These are phyloP conservation scores for Pseudozyma tsukubaensis DNA, from an alignment of 1,284 basidiomycete genomes.

Conservation along the genomic window DNA sequence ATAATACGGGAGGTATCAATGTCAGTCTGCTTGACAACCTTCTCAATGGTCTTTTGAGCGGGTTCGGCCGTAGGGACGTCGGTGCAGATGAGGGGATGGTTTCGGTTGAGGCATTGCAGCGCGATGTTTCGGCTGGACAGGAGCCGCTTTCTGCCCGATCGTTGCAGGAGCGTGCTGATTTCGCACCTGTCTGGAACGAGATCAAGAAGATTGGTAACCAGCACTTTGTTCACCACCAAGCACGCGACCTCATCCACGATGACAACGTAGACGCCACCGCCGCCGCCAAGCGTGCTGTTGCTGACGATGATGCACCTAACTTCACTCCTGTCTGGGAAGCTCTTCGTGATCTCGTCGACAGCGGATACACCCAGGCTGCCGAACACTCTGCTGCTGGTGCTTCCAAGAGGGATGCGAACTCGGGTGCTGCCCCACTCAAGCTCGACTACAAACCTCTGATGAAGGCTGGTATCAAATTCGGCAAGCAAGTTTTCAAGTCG, in stretches of 20 bases:
- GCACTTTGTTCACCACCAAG: no score
- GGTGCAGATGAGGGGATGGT: conserved; percentile 14
- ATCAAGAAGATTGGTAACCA: conserved; percentile 53
- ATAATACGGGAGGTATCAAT: conserved; percentile 51
- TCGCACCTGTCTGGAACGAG: conserved; percentile 53
- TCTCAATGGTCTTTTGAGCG: conserved; percentile 49
- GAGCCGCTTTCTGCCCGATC: conserved; percentile 10
- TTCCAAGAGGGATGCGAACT: conserved; percentile 28
- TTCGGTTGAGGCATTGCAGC: conserved; percentile 23
- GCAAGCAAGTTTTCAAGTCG: conserved; percentile 44
- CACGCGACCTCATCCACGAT: conserved; percentile 24
- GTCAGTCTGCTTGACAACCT: conserved; percentile 52
- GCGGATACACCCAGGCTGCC: conserved; percentile 40
- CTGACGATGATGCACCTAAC: conserved; percentile 25
- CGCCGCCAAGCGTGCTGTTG: conserved; percentile 26
- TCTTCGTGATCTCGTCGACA: conserved; percentile 55
- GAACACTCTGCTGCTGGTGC: conserved; percentile 8
- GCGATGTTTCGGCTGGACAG: conserved; percentile 13
- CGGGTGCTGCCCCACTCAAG: conserved; percentile 22
- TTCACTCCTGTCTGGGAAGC: conserved; percentile 55
- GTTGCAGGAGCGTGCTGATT: conserved; percentile 40
- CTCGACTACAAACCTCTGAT: conserved; percentile 51
- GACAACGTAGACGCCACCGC: conserved; percentile 2
- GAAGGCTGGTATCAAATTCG: conserved; percentile 40
- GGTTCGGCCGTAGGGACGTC: conserved; percentile 32